A percentile compares a stretch with the other conserved stretches of the same genome.
phyloP scores from a whole-genome alignment of 257 asterid genomes.

The Sherardia arvensis region DNA sequence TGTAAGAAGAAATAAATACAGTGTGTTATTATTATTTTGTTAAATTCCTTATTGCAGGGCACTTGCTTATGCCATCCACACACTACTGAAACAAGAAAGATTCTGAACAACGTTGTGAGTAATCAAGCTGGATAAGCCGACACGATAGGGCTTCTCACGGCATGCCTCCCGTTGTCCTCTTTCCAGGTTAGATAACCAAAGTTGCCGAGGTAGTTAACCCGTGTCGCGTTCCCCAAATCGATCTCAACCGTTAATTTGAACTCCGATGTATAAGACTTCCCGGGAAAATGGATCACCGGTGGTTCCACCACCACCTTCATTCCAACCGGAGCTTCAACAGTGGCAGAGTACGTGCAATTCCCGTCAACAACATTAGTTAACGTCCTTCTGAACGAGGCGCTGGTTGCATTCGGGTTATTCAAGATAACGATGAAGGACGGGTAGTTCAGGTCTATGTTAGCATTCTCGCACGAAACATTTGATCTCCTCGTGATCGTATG shows the following conservation, averaged over 20 bases:
- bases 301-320: slow-evolving; percentile 12
- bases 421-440: slow-evolving; percentile 15
- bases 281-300: not conserved
- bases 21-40: not conserved
- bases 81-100: too few species aligned
- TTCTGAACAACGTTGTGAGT: too few species aligned
- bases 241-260: slow-evolving; percentile 14
- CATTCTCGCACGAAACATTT: slow-evolving; percentile 9
- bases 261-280: not conserved
- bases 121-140: slow-evolving; percentile 17
- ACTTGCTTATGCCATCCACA: too few species aligned
- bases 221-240: not conserved
- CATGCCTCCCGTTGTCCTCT: slow-evolving; percentile 8
- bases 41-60: not conserved
- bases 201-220: slow-evolving; percentile 6
- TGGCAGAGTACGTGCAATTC: slow-evolving; percentile 7
- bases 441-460: slow-evolving; percentile 13
- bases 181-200: slow-evolving; percentile 7
- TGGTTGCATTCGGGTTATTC: slow-evolving; percentile 10
- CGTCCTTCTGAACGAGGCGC: slow-evolving; percentile 13
- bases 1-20: not conserved
- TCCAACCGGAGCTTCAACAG: not conserved
- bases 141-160: slow-evolving; percentile 9
- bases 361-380: slow-evolving; percentile 4
- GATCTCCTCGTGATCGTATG: slow-evolving; percentile 12